These are phyloP conservation scores for Monilinia aucupariae DNA, from an alignment of 2,329 filamentous ascomycete species.

Conservation along the genomic window DNA sequence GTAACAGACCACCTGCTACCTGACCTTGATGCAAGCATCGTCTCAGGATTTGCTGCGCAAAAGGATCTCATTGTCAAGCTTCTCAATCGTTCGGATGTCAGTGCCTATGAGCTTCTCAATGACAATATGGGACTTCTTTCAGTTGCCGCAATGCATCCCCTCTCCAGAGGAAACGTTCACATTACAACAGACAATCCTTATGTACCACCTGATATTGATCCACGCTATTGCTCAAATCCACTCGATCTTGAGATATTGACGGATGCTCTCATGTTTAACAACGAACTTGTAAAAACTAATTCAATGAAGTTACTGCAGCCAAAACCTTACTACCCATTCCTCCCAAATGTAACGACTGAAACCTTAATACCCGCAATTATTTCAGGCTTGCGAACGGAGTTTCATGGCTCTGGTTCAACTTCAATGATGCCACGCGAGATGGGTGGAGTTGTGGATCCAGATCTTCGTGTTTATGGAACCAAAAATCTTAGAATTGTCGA, in stretches of 20 bases:
- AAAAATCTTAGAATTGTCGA: constrained; percentile 24
- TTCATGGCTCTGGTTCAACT: constrained; percentile 27
- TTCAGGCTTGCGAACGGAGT: constrained; percentile 26
- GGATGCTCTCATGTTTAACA: constrained; percentile 29
- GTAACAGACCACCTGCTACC: constrained; percentile 21
- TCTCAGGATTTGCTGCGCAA: constrained; percentile 26
- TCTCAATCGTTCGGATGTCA: constrained; percentile 22
- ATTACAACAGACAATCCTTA: constrained; percentile 41
- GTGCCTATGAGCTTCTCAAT: constrained; percentile 28
- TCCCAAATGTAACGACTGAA: constrained; percentile 22
- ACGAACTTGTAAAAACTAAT: constrained; percentile 24
- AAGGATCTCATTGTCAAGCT: constrained; percentile 22
- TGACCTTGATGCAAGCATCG: constrained; percentile 23
- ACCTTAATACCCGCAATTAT: constrained; percentile 23
- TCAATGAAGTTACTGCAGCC: constrained; percentile 25
- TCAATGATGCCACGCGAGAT: constrained; percentile 25
- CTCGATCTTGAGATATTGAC: constrained; percentile 26
- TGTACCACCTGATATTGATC: constrained; percentile 44
- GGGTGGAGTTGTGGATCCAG: constrained; percentile 24
- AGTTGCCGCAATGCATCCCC: constrained; percentile 44
- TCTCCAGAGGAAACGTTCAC: constrained; percentile 54
- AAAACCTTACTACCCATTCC: constrained; percentile 26
- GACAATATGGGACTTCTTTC: constrained; percentile 27
- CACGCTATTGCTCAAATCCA: constrained; percentile 28
- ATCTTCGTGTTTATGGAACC: constrained; percentile 26